These are phyloP conservation scores for Leucocoprinus birnbaumii DNA, from an alignment of 768 basidiomycete species.

Conservation along the genomic window DNA sequence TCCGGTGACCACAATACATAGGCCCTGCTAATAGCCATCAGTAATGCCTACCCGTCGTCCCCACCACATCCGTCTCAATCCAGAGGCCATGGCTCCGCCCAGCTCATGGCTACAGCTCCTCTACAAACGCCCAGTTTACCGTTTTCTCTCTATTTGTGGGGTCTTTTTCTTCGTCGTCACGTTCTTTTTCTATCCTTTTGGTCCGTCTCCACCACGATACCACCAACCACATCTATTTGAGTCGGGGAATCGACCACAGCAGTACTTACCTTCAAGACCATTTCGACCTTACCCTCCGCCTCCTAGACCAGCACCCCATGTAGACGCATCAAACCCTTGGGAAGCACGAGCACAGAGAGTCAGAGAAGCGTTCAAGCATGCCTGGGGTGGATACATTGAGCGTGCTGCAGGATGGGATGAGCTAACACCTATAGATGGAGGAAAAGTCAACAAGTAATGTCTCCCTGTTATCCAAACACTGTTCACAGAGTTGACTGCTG, in stretches of 20 bases:
- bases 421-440: conserved; percentile 48
- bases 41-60: not conserved
- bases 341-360: conserved; percentile 49
- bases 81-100: not conserved
- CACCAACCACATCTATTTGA: not conserved
- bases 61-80: conserved; percentile 4
- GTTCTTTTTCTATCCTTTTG: conserved; percentile 6
- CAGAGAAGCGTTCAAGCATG: conserved; percentile 56
- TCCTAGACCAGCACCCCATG: not conserved
- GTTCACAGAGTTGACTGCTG: not conserved
- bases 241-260: not conserved
- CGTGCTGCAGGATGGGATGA: conserved; percentile 58
- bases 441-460: conserved; percentile 51
- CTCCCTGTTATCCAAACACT: not conserved
- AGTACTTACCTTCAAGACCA: not conserved
- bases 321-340: conserved; percentile 30
- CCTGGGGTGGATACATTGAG: conserved; percentile 52
- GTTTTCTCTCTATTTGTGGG: conserved; percentile 1
- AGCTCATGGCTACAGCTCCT: not conserved
- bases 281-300: conserved; percentile 2
- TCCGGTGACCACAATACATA: not conserved
- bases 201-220: not conserved
- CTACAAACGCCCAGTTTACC: conserved; percentile 4
- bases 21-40: not conserved
- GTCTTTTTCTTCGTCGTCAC: conserved; percentile 5